These are phyloP conservation scores for Tricharina praecox DNA, from an alignment of 495 filamentous ascomycete genomes.

Conservation along the genomic window DNA sequence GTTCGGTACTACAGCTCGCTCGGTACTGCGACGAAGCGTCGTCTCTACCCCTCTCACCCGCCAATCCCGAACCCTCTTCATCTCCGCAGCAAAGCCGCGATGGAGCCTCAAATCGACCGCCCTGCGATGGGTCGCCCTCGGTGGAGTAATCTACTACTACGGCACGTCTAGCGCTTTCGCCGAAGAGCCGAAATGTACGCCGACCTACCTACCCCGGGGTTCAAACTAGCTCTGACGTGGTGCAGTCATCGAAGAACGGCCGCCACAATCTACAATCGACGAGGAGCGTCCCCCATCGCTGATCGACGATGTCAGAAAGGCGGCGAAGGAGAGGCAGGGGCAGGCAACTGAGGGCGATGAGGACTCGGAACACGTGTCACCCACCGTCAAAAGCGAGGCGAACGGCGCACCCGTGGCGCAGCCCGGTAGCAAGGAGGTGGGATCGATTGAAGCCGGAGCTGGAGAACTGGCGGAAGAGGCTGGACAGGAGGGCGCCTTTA, in stretches of 20 bases:
- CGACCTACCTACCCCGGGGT: background rate
- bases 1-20: slow-evolving; percentile 2
- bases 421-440: slow-evolving; percentile 10
- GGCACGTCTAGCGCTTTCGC: slow-evolving; percentile 77
- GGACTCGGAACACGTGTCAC: no score
- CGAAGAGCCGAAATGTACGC: slow-evolving; percentile 59
- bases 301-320: background rate
- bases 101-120: slow-evolving; percentile 46
- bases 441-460: slow-evolving; percentile 17
- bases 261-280: background rate
- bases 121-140: slow-evolving; percentile 57
- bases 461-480: slow-evolving; percentile 66
- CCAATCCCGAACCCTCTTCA: slow-evolving; percentile 6
- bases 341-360: no score
- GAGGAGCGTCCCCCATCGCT: slow-evolving; percentile 3
- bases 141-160: slow-evolving; percentile 74
- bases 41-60: slow-evolving; percentile 2
- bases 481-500: slow-evolving; percentile 74
- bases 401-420: background rate
- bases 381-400: background rate
- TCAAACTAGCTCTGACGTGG: background rate
- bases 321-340: slow-evolving; percentile 1
- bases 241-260: background rate
- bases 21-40: slow-evolving; percentile 2
- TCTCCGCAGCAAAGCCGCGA: slow-evolving; percentile 42